phyloP scores from a whole-genome alignment of 345 rosid genomes.

The Isatis tinctoria region DNA sequence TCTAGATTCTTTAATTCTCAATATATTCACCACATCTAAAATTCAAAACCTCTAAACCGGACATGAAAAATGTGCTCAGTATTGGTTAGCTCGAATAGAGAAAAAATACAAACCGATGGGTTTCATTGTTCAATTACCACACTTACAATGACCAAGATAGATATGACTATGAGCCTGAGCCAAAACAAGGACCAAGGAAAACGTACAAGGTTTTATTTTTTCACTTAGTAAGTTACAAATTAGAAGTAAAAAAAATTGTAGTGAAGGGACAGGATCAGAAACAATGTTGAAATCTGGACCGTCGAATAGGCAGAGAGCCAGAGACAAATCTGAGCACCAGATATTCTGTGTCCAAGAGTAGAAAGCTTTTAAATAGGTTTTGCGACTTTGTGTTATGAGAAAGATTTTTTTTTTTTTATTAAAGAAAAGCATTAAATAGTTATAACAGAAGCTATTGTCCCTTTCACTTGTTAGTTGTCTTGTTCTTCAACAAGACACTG shows the following conservation, averaged over 20 bases:
- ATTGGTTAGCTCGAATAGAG: not conserved
- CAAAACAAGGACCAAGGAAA: not conserved
- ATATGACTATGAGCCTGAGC: not conserved
- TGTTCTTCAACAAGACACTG: slow-evolving; percentile 31
- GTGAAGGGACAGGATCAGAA: slow-evolving; percentile 34
- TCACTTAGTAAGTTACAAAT: not conserved
- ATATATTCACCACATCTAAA: not conserved
- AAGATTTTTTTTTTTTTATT: not conserved
- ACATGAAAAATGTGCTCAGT: not conserved
- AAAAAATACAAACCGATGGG: not conserved
- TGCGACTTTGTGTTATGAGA: slow-evolving; percentile 14
- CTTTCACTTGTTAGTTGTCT: slow-evolving; percentile 56
- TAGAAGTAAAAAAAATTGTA: not conserved
- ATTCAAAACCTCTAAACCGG: not conserved
- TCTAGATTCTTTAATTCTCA: not conserved
- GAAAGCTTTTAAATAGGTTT: slow-evolving; percentile 22
- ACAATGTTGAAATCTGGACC: slow-evolving; percentile 38
- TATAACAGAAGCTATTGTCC: slow-evolving; percentile 39
- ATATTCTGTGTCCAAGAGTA: slow-evolving; percentile 33
- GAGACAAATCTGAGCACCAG: slow-evolving; percentile 42
- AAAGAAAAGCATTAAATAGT: slow-evolving; percentile 1
- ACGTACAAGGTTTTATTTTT: not conserved
- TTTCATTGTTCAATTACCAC: not conserved
- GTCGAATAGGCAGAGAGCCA: slow-evolving; percentile 36
- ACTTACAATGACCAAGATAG: not conserved